Base-by-base conservation (phyloP, 1,139 yeast species). In the Debaryomyces coudertii region DNA sequence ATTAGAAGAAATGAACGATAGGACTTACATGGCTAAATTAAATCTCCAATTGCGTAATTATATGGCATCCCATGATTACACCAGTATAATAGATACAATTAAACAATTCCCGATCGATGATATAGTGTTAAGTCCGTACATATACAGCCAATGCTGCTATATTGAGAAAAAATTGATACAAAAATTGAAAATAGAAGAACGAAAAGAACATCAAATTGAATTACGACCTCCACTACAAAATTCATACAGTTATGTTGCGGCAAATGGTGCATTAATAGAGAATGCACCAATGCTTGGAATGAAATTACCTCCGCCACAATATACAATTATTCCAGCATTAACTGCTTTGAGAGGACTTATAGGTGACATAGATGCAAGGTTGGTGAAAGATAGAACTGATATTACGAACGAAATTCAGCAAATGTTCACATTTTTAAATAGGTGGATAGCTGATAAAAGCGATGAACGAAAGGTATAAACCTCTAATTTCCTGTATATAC, bases 51-150 rank as follows among this genome's bases (percentile, higher is more conserved):
- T 71, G 25, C 52, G 72, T 34, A 60, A 60, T 37, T 51, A 55
- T 15, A 50, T 63, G 22, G 53, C 48, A 8, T 42, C 44, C n/a
- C 52, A 58, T 12, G 51, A 68, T 14, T 67, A 53, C 41, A 52
- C 47, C 3, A 50, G 46, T 3, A 61, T 71, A 47, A 42, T 50
- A 8, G 39, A 51, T 18, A 47, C 51, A 5, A 53, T 74, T 6
- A 60, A 63, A 2, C 45, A 52, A 3, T 74, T 73, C 48, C 70
- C 74, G 1, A 50, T 72, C 3, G 56, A 68, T 36, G 61, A 60
- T 2, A 58, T 64, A 14, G 55, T 58, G 2, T 54, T 73, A n/a
- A 66, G 68, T 36, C 77, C 75, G 2, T 73, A 68, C 50, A 51
- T 73, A 15, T 55, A 61, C 45, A 57, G 62, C 38, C 75, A 73